Evolutionary conservation across 305 asterid genomes (phyloP), one percentile per base, ranked within the genome.

Genomic region (Petunia hybrid): DNA sequence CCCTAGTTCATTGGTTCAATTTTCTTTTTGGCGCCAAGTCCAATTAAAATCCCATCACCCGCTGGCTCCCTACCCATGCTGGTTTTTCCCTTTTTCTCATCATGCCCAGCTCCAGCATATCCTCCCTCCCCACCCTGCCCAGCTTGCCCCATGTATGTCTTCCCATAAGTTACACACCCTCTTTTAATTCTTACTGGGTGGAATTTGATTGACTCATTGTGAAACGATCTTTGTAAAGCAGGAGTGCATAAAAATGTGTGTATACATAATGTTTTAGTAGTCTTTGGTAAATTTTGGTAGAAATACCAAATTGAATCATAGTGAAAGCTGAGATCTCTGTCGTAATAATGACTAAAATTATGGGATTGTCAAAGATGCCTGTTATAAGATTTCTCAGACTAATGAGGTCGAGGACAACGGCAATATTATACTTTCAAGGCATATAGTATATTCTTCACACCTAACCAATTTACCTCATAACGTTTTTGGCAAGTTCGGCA

Each of bases 351-450:
- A 38, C 39, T 5, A 43, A 43, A 16, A 68, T 16, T 6, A 5
- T 69, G 13, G 76, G 45, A 22, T 16, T 1, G 16, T 68, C 8
- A n/a, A 42, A 22, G 13, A 77, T 5, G 2, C 16, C 71, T 16
- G 57, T 56, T 35, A 5, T 7, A 39, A 39, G 16, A 8, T 59
- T 45, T 66, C 77, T 82, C 40, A 83, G 41, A 86, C 86, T 31
- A 82, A 84, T 45, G 87, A 80, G 22, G 31, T 22, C 31, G 31
- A 22, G 31, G 31, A 22, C 31, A 22, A 22, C 31, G 31, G 31
- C 31, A 22, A 22, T 22, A 22, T 22, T 22, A 22, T 22, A 22
- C 31, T 22, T 22, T 22, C 31, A 22, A 22, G 31, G 31, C 31
- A 22, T 22, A 22, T 22, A 22, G 31, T 22, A 22, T 22, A 22